phyloP scores from a whole-genome alignment of 495 filamentous ascomycete species.

The Amphirosellinia nigrospora region DNA sequence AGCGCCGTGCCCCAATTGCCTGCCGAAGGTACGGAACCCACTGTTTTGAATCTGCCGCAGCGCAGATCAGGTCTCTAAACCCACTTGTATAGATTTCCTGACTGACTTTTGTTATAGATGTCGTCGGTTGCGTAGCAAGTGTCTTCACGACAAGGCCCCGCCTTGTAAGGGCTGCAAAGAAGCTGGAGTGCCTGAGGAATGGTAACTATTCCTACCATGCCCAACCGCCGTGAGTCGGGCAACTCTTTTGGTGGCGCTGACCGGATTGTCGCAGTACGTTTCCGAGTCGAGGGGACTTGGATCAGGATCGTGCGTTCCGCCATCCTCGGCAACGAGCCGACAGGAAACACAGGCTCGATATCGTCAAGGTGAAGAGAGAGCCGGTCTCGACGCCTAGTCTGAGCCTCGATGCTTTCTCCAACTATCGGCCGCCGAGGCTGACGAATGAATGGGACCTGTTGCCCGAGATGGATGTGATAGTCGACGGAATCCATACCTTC shows the following conservation, averaged over 20 bases:
- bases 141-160: conserved; percentile 51
- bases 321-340: conserved; percentile 53
- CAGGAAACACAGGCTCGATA: conserved; percentile 46
- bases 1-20: conserved; percentile 55
- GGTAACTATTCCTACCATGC: conserved; percentile 37
- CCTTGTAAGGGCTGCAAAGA: conserved; percentile 52
- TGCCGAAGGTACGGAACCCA: conserved; percentile 51
- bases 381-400: conserved; percentile 37
- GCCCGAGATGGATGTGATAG: conserved; percentile 47
- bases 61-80: conserved; percentile 9
- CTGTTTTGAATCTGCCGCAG: not conserved
- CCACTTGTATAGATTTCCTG: not conserved
- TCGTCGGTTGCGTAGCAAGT: conserved; percentile 58
- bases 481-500: conserved; percentile 53
- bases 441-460: conserved; percentile 54
- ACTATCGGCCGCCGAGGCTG: conserved; percentile 33
- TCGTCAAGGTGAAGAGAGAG: conserved; percentile 46
- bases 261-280: conserved; percentile 42
- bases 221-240: not conserved
- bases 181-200: conserved; percentile 51
- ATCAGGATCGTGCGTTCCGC: conserved; percentile 53
- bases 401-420: conserved; percentile 30
- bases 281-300: conserved; percentile 50
- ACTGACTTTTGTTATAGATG: conserved; percentile 41
- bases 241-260: not conserved